These are phyloP conservation scores for Tylopilus intermedius DNA, from an alignment of 768 basidiomycete species.

Conservation along the genomic window DNA sequence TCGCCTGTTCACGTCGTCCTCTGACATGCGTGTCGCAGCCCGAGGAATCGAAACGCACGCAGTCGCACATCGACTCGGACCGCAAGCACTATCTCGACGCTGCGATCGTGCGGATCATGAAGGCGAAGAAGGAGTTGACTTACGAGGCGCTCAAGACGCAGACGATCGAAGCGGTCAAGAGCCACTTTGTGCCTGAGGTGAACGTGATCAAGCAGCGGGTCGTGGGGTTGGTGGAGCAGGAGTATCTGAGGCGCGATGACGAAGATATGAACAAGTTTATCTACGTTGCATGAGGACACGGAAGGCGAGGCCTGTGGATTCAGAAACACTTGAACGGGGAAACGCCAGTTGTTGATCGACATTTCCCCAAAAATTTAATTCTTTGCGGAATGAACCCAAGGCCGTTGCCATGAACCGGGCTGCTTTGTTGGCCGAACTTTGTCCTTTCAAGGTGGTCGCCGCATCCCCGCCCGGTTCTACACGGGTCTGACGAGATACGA, in stretches of 20 bases:
- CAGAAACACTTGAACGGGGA: too few relatives aligned
- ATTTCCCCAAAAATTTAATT: too few relatives aligned
- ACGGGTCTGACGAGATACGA: too few relatives aligned
- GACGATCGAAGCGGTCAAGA: slow-evolving; percentile 83
- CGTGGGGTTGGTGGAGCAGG: slow-evolving; percentile 74
- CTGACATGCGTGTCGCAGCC: slow-evolving; percentile 38
- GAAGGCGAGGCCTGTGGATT: too few relatives aligned
- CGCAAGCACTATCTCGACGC: slow-evolving; percentile 84
- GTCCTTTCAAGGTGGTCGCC: too few relatives aligned
- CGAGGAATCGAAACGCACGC: slow-evolving; percentile 82
- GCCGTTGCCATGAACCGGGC: too few relatives aligned
- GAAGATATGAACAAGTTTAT: slow-evolving; percentile 66
- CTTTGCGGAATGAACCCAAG: too few relatives aligned
- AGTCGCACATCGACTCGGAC: slow-evolving; percentile 80
- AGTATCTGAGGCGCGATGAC: slow-evolving; percentile 78
- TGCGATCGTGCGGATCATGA: slow-evolving; percentile 96
- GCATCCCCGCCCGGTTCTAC: too few relatives aligned
- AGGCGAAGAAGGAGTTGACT: slow-evolving; percentile 78
- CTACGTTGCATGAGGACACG: slow-evolving; percentile 62
- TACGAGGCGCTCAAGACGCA: slow-evolving; percentile 77
- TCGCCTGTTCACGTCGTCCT: neutral
- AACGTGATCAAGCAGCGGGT: slow-evolving; percentile 82
- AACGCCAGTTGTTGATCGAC: too few relatives aligned
- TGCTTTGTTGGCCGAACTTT: too few relatives aligned
- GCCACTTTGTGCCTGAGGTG: slow-evolving; percentile 82